Base-by-base conservation (phyloP, 2,329 filamentous ascomycete genomes). In the Diaporthe destruens region DNA sequence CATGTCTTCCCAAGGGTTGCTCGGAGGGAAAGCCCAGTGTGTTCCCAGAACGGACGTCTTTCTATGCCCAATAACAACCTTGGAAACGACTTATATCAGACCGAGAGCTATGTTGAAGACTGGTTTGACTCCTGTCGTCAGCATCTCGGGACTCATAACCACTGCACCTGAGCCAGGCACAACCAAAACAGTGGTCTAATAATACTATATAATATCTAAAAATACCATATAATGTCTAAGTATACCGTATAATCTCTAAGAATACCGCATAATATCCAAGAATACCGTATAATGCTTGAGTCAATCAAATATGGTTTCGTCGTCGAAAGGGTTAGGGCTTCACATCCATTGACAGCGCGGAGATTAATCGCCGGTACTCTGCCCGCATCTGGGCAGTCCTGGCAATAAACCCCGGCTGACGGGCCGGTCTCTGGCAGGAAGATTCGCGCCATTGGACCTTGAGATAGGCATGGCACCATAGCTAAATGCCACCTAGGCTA, bases 271-370 rank as follows among this genome's bases (percentile, higher is more conserved):
- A n/a, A n/a, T n/a, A n/a, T n/a, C n/a, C n/a, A n/a, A n/a, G n/a
- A n/a, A 42, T 16, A 14, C 12, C 2, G 39, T 42, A 16, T 4
- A 14, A 42, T 14, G 39, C 16, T 14, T 42, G 39, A 42, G 18
- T 42, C 39, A 14, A 42, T 18, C 39, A 16, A 2, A 42, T 6
- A 42, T 0, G 6, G 39, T 18, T 42, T 14, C 23, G 67, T 59
- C 67, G 53, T 51, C 42, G 12, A n/a, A 14, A 69, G 55, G 67
- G 67, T 42, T 59, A 61, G 55, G 67, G 54, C 47, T 25, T n/a
- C 16, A 51, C 6, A 25, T 4, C 2, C 32, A 4, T 20, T 18
- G 51, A 23, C 32, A 14, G 16, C 4, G 47, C 67, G 42, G 55
- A 42, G 23, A 70, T 53, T 51, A 49, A 42, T 53, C 67, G 47